Evolutionary conservation across 2,329 filamentous ascomycete genomes (phyloP).

Genomic region (Colletotrichum tropicale): DNA sequence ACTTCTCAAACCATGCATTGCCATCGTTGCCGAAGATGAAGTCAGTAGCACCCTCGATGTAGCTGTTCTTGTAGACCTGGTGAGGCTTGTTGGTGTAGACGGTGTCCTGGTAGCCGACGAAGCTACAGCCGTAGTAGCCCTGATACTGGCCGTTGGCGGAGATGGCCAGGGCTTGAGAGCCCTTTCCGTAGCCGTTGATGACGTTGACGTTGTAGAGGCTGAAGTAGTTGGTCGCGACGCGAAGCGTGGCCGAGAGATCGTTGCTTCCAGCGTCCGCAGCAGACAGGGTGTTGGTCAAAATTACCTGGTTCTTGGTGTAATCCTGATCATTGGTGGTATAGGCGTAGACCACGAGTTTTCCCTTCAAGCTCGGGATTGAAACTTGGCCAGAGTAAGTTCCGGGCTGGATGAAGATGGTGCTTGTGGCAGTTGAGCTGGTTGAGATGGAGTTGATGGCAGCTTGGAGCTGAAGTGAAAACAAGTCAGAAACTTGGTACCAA

Average conservation of each 20-base stretch:
- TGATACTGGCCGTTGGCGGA: conserved; percentile 47
- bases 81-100: conserved; percentile 49
- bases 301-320: conserved; percentile 63
- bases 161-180: conserved; percentile 53
- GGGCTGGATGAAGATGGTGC: conserved; percentile 71
- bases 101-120: conserved; percentile 56
- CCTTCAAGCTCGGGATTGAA: conserved; percentile 51
- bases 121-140: conserved; percentile 52
- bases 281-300: conserved; percentile 37
- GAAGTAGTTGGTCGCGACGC: conserved; percentile 52
- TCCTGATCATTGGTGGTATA: conserved; percentile 56
- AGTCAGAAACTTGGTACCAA: not conserved
- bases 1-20: conserved; percentile 47
- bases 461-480: conserved; percentile 42
- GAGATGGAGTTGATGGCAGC: conserved; percentile 63
- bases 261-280: conserved; percentile 55
- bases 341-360: conserved; percentile 60
- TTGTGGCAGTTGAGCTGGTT: conserved; percentile 48
- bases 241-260: conserved; percentile 55
- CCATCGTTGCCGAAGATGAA: conserved; percentile 53
- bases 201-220: conserved; percentile 68
- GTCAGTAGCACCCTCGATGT: conserved; percentile 53
- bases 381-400: conserved; percentile 69
- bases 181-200: conserved; percentile 48
- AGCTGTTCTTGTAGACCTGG: conserved; percentile 49